A percentile compares a stretch with the other conserved stretches of the same genome.
These are phyloP conservation scores for Aspergillus sp. DNA, from an alignment of 2,329 filamentous ascomycete genomes.

Conservation along the genomic window DNA sequence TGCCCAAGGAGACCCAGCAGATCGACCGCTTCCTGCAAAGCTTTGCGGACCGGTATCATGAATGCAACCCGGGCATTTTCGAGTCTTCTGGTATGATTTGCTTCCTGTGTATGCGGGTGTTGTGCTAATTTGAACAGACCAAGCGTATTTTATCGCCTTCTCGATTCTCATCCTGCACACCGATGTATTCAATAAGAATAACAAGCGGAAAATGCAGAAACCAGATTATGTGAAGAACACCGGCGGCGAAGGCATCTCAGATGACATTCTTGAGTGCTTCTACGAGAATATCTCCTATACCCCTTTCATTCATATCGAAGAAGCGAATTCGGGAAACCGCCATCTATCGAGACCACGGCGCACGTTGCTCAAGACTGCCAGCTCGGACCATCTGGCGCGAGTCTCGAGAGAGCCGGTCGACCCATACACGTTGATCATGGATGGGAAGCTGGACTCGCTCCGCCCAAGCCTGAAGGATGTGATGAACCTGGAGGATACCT, in stretches of 20 bases:
- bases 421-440: slow-evolving; percentile 90
- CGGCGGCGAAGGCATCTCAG: slow-evolving; percentile 83
- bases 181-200: slow-evolving; percentile 99
- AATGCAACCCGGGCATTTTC: slow-evolving; percentile 97
- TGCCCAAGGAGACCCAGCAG: slow-evolving; percentile 96
- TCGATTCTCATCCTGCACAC: slow-evolving; percentile 95
- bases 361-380: slow-evolving; percentile 65
- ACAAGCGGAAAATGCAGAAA: slow-evolving; percentile 99
- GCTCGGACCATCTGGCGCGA: slow-evolving; percentile 63
- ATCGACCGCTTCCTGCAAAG: slow-evolving; percentile 92
- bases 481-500: slow-evolving; percentile 88
- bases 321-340: slow-evolving; percentile 71
- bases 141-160: slow-evolving; percentile 98
- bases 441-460: slow-evolving; percentile 78
- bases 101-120: background rate
- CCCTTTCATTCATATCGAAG: slow-evolving; percentile 95
- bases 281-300: slow-evolving; percentile 99
- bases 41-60: slow-evolving; percentile 94
- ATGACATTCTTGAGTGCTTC: slow-evolving; percentile 91
- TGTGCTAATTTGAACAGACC: slow-evolving; percentile 53
- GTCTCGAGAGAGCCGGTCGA: slow-evolving; percentile 82
- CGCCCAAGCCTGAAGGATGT: slow-evolving; percentile 87
- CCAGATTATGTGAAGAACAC: slow-evolving; percentile 94
- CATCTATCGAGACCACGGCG: slow-evolving; percentile 71
- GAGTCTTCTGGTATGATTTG: slow-evolving; percentile 61